Conservation (phyloP, 2,329 filamentous ascomycete genomes). For the Fusarium sp. region DNA sequence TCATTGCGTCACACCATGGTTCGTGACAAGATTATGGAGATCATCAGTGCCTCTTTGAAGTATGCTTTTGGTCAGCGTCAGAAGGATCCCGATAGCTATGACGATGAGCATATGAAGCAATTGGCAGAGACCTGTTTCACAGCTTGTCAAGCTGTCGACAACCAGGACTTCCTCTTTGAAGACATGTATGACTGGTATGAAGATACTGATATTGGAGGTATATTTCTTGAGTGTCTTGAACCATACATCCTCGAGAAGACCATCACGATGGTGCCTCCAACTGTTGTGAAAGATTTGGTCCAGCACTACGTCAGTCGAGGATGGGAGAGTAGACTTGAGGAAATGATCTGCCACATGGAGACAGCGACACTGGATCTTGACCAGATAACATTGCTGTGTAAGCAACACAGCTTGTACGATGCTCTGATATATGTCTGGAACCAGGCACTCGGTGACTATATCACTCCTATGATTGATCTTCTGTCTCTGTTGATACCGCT, state of each 20-base stretch:
- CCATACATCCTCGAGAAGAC: conserved; percentile 84
- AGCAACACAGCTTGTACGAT: conserved; percentile 91
- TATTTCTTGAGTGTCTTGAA: conserved; percentile 90
- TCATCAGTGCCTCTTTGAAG: conserved; percentile 90
- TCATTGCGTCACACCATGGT: conserved; percentile 81
- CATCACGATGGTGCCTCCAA: conserved; percentile 79
- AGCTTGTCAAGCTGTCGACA: conserved; percentile 80
- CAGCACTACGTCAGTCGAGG: conserved; percentile 80
- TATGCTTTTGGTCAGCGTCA: conserved; percentile 81
- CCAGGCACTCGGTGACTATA: conserved; percentile 85
- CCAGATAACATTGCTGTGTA: conserved; percentile 89
- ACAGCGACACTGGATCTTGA: conserved; percentile 93
- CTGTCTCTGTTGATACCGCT: conserved; percentile 71
- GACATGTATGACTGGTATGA: conserved; percentile 92
- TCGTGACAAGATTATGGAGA: conserved; percentile 87
- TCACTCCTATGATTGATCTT: conserved; percentile 88
- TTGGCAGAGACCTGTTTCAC: conserved; percentile 85
- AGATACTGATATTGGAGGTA: conserved; percentile 73
- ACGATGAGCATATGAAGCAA: conserved; percentile 73
- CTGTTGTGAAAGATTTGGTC: conserved; percentile 86
- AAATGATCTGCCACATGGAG: conserved; percentile 93
- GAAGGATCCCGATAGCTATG: conserved; percentile 55
- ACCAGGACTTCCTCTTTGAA: conserved; percentile 88
- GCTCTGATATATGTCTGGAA: conserved; percentile 98
- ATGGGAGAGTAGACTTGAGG: conserved; percentile 82